Percentiles rank a stretch among this genome's conserved stretches.
These are phyloP conservation scores for Panellus pusillus DNA, from an alignment of 768 basidiomycete genomes.

Conservation along the genomic window DNA sequence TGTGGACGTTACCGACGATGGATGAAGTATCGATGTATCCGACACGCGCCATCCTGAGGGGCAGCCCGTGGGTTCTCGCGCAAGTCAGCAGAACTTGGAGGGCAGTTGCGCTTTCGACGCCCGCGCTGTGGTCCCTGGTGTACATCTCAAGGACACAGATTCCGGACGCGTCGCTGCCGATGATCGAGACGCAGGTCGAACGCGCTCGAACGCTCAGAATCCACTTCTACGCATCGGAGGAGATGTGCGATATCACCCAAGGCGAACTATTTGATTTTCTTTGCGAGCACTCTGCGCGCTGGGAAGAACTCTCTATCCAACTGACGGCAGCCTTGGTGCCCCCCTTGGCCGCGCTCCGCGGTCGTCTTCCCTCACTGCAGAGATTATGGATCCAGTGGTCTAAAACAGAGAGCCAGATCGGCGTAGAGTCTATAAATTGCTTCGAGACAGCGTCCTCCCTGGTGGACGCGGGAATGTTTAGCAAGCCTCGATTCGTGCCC, in stretches of 20 bases:
- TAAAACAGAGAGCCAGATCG: not conserved
- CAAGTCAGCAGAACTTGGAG: conserved; percentile 6
- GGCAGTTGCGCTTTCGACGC: not conserved
- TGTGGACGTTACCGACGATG: not conserved
- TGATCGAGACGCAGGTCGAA: not conserved
- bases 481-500: not conserved
- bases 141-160: too few species aligned
- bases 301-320: not conserved
- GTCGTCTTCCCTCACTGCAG: not conserved
- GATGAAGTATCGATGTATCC: too few species aligned
- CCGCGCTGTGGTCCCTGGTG: conserved; percentile 6
- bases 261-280: not conserved
- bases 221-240: not conserved
- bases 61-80: conserved; percentile 4
- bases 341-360: not conserved
- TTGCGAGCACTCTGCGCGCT: not conserved
- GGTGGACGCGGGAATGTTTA: not conserved
- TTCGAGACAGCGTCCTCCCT: not conserved
- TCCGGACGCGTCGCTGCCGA: not conserved
- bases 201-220: not conserved
- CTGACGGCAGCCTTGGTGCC: not conserved
- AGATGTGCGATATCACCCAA: not conserved
- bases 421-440: not conserved
- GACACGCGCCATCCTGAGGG: too few species aligned
- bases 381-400: not conserved